Evolutionary conservation across 805 yeast species (phyloP).

Genomic region (Nakazawaea populi): DNA sequence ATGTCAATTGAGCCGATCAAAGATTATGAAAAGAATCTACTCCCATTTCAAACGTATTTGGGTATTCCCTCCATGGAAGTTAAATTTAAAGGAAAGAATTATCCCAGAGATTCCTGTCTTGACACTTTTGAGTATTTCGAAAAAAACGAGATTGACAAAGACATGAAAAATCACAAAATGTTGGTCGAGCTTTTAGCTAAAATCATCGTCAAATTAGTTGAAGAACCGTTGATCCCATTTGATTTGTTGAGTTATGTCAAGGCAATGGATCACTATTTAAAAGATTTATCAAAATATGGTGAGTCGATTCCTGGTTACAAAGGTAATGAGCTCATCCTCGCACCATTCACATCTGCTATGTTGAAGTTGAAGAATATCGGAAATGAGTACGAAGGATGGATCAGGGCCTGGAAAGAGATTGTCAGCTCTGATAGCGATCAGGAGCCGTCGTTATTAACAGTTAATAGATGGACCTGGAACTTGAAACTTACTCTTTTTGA

Average conservation of each 20-base stretch:
- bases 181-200: constrained; percentile 51
- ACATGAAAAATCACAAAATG: constrained; percentile 48
- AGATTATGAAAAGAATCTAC: constrained; percentile 47
- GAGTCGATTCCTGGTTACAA: constrained; percentile 9
- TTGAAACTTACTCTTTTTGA: constrained; percentile 54
- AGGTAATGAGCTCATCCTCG: constrained; percentile 17
- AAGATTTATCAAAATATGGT: constrained; percentile 40
- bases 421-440: constrained; percentile 47
- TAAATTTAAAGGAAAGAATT: constrained; percentile 35
- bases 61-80: constrained; percentile 71
- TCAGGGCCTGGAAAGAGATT: constrained; percentile 56
- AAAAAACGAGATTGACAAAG: constrained; percentile 44
- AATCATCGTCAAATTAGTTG: constrained; percentile 54
- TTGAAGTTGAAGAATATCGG: constrained; percentile 37
- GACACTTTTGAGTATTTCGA: constrained; percentile 59
- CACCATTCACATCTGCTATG: constrained; percentile 21
- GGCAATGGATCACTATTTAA: constrained; percentile 34
- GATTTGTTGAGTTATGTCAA: constrained; percentile 43
- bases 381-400: constrained; percentile 47
- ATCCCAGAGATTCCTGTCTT: constrained; percentile 52
- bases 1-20: constrained; percentile 5
- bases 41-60: constrained; percentile 56
- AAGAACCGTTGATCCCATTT: constrained; percentile 72
- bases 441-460: constrained; percentile 69
- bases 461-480: constrained; percentile 79